phyloP scores from a whole-genome alignment of 2,329 filamentous ascomycete genomes.

The Podosphaera leucotricha region DNA sequence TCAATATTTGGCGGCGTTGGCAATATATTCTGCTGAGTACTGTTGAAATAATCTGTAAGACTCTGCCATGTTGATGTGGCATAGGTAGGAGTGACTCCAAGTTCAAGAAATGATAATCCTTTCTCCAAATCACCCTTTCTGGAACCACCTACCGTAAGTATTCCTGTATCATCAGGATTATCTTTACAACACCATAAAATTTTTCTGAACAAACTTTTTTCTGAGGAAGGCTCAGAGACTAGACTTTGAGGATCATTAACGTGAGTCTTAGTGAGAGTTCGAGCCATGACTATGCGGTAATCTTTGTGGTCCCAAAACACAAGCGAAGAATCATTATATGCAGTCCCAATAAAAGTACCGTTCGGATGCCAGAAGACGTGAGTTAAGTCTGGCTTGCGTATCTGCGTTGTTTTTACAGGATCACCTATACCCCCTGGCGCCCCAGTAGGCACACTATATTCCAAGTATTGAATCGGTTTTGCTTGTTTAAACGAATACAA shows the following conservation, averaged over 20 bases:
- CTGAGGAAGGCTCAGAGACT: conserved; percentile 23
- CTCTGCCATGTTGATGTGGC: conserved; percentile 77
- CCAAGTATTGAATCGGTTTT: conserved; percentile 50
- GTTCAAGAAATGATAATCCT: conserved; percentile 69
- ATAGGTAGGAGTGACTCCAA: conserved; percentile 75
- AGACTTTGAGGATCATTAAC: conserved; percentile 39
- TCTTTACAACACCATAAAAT: conserved; percentile 86
- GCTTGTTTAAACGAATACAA: conserved; percentile 93
- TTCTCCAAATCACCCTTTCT: conserved; percentile 41
- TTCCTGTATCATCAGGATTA: conserved; percentile 78
- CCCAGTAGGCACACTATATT: conserved; percentile 60
- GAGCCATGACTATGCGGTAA: conserved; percentile 57
- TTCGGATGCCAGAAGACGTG: conserved; percentile 89
- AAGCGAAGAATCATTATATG: conserved; percentile 46
- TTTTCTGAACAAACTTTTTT: conserved; percentile 52
- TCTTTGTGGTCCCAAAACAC: conserved; percentile 92
- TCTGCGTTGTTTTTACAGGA: conserved; percentile 32
- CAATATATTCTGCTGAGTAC: conserved; percentile 48
- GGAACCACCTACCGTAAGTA: conserved; percentile 67
- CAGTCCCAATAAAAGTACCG: conserved; percentile 20
- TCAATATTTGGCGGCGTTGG: conserved; percentile 56
- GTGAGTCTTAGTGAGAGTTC: conserved; percentile 52
- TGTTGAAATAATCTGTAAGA: conserved; percentile 54
- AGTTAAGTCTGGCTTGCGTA: conserved; percentile 49
- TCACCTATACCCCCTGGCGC: conserved; percentile 53